Evolutionary conservation across 257 asterid genomes (phyloP), one percentile per base, ranked within the genome.

Genomic region (Solanum gandarillasii): DNA sequence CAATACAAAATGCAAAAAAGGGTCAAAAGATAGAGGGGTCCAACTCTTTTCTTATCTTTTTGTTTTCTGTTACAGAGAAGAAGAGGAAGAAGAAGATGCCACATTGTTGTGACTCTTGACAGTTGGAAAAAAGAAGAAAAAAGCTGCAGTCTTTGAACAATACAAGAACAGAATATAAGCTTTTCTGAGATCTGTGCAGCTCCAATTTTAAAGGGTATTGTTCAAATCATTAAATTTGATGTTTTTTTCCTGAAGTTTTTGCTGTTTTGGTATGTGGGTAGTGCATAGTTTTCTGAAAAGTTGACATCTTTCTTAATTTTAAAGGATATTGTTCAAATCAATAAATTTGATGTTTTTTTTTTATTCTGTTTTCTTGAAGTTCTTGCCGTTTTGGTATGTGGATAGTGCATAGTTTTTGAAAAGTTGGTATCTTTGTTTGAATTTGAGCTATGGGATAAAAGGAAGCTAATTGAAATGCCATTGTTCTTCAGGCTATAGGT

Each of bases 31-130:
- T 81, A 81, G 85, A 81, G 85, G 85, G 67, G 85, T 81, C 85
- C 85, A 81, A 81, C 38, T 81, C 39, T 46, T 81, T 81, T 81
- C 85, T 81, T 81, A 81, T 81, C 85, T 81, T 81, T 81, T 81
- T 46, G 68, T 81, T 46, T 72, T 43, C 68, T 29, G 27, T 46
- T 81, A 46, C 62, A 78, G 11, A 36, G 11, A 12, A 67, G 34
- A 62, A 62, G 62, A 11, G 25, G 83, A 48, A 67, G 34, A 73
- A 74, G 75, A 29, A 32, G 79, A 34, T 72, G 85, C 67, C 38
- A 79, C 85, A 79, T 79, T 81, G 85, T 23, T 60, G 70, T 41
- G 11, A 75, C 20, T 75, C 6, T 74, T 74, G 48, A 36, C 18
- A 74, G 29, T 52, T n/a, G 83, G 7, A 13, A 72, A 16, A 32